phyloP scores from a whole-genome alignment of 805 yeast genomes.

The Lachancea sp. region DNA sequence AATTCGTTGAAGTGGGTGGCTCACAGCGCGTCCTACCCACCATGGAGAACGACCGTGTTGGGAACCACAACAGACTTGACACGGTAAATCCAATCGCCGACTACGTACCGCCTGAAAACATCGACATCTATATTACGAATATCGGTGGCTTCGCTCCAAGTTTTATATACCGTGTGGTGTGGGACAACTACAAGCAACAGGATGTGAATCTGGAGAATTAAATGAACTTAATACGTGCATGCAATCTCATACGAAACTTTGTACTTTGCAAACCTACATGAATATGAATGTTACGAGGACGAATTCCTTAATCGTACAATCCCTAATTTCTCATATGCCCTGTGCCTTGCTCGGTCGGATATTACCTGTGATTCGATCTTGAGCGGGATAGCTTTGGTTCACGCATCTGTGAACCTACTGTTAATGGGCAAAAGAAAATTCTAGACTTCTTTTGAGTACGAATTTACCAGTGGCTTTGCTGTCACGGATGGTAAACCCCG shows the following conservation, averaged over 20 bases:
- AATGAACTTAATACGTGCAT: not conserved
- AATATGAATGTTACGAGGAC: no score
- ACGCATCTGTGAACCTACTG: slow-evolving; percentile 1
- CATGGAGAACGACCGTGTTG: slow-evolving; percentile 69
- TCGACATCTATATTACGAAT: slow-evolving; percentile 90
- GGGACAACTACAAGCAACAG: slow-evolving; percentile 85
- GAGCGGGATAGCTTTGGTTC: slow-evolving; percentile 49
- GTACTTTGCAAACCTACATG: slow-evolving; percentile 5
- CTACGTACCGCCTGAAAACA: slow-evolving; percentile 87
- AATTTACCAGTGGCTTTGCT: slow-evolving; percentile 30
- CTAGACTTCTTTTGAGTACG: slow-evolving; percentile 55
- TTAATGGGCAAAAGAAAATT: slow-evolving; percentile 45
- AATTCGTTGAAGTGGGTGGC: slow-evolving; percentile 84
- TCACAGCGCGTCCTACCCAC: slow-evolving; percentile 38
- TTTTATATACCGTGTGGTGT: slow-evolving; percentile 88
- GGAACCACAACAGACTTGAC: slow-evolving; percentile 46
- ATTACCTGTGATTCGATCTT: slow-evolving; percentile 36
- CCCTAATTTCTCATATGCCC: no score
- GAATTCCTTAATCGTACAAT: no score
- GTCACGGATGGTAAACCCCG: slow-evolving; percentile 14
- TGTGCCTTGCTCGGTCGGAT: slow-evolving; percentile 57
- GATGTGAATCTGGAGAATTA: slow-evolving; percentile 56
- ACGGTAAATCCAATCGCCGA: slow-evolving; percentile 80
- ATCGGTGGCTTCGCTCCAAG: slow-evolving; percentile 96
- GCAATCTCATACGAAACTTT: not conserved